A percentile compares a stretch with the other conserved stretches of the same genome.
phyloP scores from a whole-genome alignment of 2,329 filamentous ascomycete species.

The Phaeosphaeriaceae sp. region DNA sequence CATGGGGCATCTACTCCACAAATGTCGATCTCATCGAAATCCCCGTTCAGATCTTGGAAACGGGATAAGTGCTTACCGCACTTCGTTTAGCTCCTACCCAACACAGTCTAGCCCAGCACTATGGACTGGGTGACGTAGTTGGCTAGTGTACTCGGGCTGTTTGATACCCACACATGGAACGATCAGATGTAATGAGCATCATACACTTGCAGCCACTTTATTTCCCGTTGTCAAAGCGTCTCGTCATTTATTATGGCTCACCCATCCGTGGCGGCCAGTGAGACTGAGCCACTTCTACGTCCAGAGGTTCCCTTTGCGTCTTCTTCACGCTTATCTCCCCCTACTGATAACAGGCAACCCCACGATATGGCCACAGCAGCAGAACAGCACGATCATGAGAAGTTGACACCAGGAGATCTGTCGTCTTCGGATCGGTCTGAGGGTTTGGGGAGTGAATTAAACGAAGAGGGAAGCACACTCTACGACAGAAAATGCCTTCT shows the following conservation, averaged over 20 bases:
- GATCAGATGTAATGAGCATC: background rate
- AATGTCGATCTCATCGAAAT: background rate
- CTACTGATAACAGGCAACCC: background rate
- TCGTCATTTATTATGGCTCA: background rate
- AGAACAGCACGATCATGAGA: constrained; percentile 1
- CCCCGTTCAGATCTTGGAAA: background rate
- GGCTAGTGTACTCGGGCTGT: background rate
- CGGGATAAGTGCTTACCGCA: constrained; percentile 1
- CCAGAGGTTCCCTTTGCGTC: constrained; percentile 1
- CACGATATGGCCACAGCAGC: background rate
- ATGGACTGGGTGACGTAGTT: constrained; percentile 5
- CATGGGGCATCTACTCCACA: background rate
- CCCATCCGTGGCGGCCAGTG: background rate
- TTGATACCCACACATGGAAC: background rate
- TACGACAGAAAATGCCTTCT: constrained; percentile 55
- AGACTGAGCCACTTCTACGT: constrained; percentile 3
- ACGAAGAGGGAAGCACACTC: constrained; percentile 27
- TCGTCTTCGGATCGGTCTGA: background rate
- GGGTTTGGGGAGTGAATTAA: constrained; percentile 12
- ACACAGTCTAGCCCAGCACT: background rate
- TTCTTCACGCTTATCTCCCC: constrained; percentile 1
- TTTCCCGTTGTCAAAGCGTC: background rate
- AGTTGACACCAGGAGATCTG: constrained; percentile 4
- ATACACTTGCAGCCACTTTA: background rate
- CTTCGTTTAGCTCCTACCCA: background rate